These are phyloP conservation scores for Trypanosomatidae sp. DNA, from an alignment of 208 protist species.

Conservation along the genomic window DNA sequence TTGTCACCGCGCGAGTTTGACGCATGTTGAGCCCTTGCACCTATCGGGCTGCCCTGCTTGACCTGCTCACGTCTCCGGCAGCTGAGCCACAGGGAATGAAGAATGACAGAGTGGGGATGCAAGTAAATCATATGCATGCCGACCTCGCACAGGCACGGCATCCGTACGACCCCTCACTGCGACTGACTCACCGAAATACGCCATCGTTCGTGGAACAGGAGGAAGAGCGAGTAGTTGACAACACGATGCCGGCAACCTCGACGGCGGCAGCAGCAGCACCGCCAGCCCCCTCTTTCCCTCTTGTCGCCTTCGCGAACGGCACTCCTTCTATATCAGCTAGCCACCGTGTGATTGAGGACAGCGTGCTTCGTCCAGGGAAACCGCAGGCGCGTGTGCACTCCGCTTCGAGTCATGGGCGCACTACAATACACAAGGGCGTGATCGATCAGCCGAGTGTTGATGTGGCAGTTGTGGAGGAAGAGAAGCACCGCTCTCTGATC, in stretches of 20 bases:
- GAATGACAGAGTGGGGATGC: neutral
- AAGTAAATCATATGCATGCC: neutral
- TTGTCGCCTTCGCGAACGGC: neutral
- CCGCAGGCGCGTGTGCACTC: neutral
- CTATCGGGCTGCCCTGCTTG: conserved; percentile 44
- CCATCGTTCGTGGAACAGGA: neutral
- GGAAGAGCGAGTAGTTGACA: neutral
- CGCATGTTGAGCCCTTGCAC: conserved; percentile 28
- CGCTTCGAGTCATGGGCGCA: neutral
- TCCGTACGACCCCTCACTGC: neutral
- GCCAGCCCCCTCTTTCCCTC: neutral
- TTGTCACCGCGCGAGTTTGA: neutral
- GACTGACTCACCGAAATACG: neutral
- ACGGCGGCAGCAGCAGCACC: neutral
- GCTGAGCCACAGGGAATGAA: neutral
- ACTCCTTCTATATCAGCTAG: neutral
- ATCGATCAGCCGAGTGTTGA: neutral
- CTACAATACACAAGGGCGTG: neutral
- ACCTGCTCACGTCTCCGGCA: conserved; percentile 33
- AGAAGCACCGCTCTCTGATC: conserved; percentile 38
- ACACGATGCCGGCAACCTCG: neutral
- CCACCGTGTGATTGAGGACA: conserved; percentile 7
- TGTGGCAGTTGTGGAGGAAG: conserved; percentile 5
- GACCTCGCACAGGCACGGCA: neutral
- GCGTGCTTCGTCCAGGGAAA: neutral